These are phyloP conservation scores for Thelonectria discophora DNA, from an alignment of 2,329 filamentous ascomycete genomes.

Conservation along the genomic window DNA sequence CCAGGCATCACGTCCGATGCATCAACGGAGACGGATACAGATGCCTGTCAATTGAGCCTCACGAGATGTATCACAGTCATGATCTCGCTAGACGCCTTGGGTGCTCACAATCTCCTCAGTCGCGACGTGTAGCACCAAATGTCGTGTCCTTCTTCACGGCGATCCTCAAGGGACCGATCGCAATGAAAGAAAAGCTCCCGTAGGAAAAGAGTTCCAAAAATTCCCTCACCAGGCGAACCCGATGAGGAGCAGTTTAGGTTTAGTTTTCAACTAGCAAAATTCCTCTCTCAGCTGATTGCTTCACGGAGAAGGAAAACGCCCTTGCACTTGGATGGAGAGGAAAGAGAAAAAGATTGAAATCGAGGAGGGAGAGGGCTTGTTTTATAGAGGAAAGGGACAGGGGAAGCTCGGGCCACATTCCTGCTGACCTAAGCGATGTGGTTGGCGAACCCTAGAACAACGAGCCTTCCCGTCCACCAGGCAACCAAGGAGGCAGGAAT, in stretches of 20 bases:
- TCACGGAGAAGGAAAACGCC: conserved; percentile 69
- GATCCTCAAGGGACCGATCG: conserved; percentile 45
- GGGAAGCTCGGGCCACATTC: conserved; percentile 27
- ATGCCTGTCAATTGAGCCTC: no score
- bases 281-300: conserved; percentile 79
- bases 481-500: conserved; percentile 19
- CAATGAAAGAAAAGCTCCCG: conserved; percentile 54
- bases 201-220: conserved; percentile 67
- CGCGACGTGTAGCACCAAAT: background rate
- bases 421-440: conserved; percentile 37
- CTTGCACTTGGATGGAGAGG: conserved; percentile 69
- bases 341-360: conserved; percentile 53
- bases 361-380: conserved; percentile 26
- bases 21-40: no score
- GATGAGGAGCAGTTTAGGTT: conserved; percentile 74
- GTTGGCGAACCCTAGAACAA: conserved; percentile 26
- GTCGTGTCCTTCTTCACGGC: conserved; percentile 51
- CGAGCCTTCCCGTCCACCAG: conserved; percentile 33
- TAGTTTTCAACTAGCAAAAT: conserved; percentile 92
- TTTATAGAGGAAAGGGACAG: conserved; percentile 47
- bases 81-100: no score
- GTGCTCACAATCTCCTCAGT: no score
- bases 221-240: conserved; percentile 74
- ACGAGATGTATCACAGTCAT: no score
- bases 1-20: no score